These are phyloP conservation scores for Tephrocybe sp. DNA, from an alignment of 768 basidiomycete species.

Conservation along the genomic window DNA sequence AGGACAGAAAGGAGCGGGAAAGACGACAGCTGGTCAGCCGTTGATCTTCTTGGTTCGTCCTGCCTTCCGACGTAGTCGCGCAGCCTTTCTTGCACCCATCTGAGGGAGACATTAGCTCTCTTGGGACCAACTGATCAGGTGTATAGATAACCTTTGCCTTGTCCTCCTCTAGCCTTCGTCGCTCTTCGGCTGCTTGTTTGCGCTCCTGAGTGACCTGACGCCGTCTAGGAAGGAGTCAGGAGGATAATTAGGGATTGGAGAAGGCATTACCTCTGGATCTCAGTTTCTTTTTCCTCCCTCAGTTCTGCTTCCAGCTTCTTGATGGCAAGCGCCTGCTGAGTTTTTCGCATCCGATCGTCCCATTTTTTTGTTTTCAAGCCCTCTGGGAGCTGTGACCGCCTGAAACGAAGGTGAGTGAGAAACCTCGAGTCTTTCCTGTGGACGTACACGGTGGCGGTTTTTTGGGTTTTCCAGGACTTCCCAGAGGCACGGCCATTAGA, in stretches of 20 bases:
- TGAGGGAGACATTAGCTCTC: conserved; percentile 23
- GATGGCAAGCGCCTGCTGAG: conserved; percentile 62
- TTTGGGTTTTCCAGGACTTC: conserved; percentile 63
- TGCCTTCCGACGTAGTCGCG: conserved; percentile 67
- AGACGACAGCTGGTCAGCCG: conserved; percentile 42
- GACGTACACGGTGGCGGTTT: conserved; percentile 52
- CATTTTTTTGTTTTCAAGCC: conserved; percentile 68
- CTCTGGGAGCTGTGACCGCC: conserved; percentile 66
- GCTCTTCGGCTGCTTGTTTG: conserved; percentile 73
- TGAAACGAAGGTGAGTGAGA: conserved; percentile 26
- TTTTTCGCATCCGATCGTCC: conserved; percentile 69
- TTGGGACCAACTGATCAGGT: neutral
- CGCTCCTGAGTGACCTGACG: conserved; percentile 70
- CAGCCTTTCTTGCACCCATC: conserved; percentile 83
- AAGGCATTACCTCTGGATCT: conserved; percentile 54
- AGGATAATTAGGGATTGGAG: neutral
- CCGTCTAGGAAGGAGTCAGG: conserved; percentile 42
- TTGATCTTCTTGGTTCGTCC: conserved; percentile 83
- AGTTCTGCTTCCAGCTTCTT: conserved; percentile 75
- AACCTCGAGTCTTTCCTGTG: neutral
- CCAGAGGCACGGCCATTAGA: conserved; percentile 68
- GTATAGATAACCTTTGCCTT: conserved; percentile 52
- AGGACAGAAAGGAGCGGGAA: conserved; percentile 2
- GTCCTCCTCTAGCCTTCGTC: conserved; percentile 62
- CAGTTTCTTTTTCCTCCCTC: conserved; percentile 74